These are phyloP conservation scores for Backusella macrospora DNA, from an alignment of 192 early-diverging fungal species.

Conservation along the genomic window DNA sequence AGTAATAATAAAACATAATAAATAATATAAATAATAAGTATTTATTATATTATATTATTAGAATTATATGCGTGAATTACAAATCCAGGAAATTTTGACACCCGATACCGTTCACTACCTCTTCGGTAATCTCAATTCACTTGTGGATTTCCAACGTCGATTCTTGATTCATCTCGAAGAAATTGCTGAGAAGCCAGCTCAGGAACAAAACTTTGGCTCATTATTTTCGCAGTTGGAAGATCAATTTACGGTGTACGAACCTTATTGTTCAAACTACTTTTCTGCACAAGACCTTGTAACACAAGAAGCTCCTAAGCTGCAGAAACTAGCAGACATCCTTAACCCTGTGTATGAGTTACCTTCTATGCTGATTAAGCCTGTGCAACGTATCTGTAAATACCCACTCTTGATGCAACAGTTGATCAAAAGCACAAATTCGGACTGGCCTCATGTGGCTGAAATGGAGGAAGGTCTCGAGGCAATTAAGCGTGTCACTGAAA, in stretches of 20 bases:
- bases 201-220: conserved; percentile 88
- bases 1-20: not conserved
- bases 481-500: conserved; percentile 85
- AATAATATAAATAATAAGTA: conserved; percentile 7
- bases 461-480: conserved; percentile 71
- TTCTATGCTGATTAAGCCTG: conserved; percentile 94
- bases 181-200: conserved; percentile 62
- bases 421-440: conserved; percentile 64
- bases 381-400: conserved; percentile 99
- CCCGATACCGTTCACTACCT: conserved; percentile 81
- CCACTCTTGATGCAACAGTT: conserved; percentile 83
- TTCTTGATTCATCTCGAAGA: conserved; percentile 92
- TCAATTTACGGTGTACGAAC: conserved; percentile 84
- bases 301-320: conserved; percentile 63
- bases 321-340: conserved; percentile 65
- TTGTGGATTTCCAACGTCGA: conserved; percentile 94
- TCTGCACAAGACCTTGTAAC: conserved; percentile 72
- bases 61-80: conserved; percentile 74
- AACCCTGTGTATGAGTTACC: conserved; percentile 88
- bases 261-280: conserved; percentile 92
- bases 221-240: conserved; percentile 85
- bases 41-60: conserved; percentile 30
- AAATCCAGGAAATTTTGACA: conserved; percentile 70
- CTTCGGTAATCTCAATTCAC: conserved; percentile 90
- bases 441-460: conserved; percentile 60